phyloP scores from a whole-genome alignment of 2,329 filamentous ascomycete genomes.

The Monosporascus sp. region DNA sequence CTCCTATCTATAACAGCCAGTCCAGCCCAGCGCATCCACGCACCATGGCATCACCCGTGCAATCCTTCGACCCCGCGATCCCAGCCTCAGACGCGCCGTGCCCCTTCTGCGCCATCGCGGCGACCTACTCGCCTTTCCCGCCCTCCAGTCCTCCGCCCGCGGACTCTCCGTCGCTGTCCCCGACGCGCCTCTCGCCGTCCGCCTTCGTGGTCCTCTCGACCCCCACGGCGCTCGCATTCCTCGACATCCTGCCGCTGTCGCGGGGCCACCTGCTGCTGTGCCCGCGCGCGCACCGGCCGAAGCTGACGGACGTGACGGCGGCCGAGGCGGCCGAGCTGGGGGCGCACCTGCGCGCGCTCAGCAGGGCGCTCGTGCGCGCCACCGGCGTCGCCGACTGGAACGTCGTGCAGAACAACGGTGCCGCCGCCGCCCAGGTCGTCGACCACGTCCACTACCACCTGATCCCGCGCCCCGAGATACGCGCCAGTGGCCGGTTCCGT shows the following conservation, averaged over 20 bases:
- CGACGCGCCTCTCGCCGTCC: constrained; percentile 26
- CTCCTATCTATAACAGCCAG: background rate
- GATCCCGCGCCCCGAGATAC: constrained; percentile 73
- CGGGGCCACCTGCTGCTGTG: constrained; percentile 78
- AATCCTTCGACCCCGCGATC: constrained; percentile 30
- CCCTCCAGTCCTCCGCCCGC: constrained; percentile 36
- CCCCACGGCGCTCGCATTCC: constrained; percentile 72
- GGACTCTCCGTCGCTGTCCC: constrained; percentile 24
- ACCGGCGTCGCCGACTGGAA: constrained; percentile 84
- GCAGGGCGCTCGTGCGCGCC: constrained; percentile 61
- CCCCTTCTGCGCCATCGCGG: constrained; percentile 58
- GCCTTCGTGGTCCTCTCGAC: constrained; percentile 72
- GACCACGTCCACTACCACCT: constrained; percentile 93
- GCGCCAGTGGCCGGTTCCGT: constrained; percentile 45
- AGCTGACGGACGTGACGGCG: constrained; percentile 64
- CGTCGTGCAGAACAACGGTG: constrained; percentile 92
- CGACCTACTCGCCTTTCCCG: constrained; percentile 42
- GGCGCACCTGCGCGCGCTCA: constrained; percentile 63
- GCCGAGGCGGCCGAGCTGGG: constrained; percentile 63
- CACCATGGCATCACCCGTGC: background rate
- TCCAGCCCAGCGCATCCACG: background rate
- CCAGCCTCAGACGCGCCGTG: constrained; percentile 36
- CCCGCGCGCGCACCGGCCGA: constrained; percentile 70
- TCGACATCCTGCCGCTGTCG: constrained; percentile 88
- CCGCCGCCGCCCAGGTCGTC: constrained; percentile 84